phyloP scores from a whole-genome alignment of 2,329 filamentous ascomycete species.

The Davidsoniella neocaledoniae region DNA sequence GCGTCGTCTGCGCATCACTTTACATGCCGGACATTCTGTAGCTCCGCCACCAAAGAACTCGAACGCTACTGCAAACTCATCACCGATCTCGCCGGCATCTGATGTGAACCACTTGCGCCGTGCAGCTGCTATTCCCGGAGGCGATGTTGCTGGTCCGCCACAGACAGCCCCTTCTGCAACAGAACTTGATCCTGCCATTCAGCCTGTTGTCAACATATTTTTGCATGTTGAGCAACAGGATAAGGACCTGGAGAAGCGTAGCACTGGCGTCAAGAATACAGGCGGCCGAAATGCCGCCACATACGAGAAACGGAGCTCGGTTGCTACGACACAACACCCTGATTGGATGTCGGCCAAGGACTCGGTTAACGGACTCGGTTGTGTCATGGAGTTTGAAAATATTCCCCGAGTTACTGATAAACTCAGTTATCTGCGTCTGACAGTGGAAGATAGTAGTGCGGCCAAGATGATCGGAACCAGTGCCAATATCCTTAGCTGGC shows the following conservation, averaged over 20 bases:
- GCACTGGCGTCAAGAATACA: slow-evolving; percentile 17
- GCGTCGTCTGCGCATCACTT: slow-evolving; percentile 46
- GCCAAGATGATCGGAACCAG: not conserved
- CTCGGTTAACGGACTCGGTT: slow-evolving; percentile 23
- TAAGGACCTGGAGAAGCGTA: slow-evolving; percentile 16
- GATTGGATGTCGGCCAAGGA: slow-evolving; percentile 29
- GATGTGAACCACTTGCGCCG: slow-evolving; percentile 13
- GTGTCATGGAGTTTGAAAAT: slow-evolving; percentile 40
- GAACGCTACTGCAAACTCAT: slow-evolving; percentile 15
- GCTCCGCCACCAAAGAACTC: slow-evolving; percentile 16
- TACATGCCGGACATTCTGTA: slow-evolving; percentile 63
- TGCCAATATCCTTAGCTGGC: slow-evolving; percentile 28
- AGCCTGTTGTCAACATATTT: slow-evolving; percentile 62
- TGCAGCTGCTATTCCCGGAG: slow-evolving; percentile 2
- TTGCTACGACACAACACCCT: slow-evolving; percentile 41
- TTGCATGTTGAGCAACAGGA: slow-evolving; percentile 56
- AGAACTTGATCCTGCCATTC: slow-evolving; percentile 1
- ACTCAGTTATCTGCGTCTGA: slow-evolving; percentile 43
- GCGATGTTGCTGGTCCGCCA: not conserved
- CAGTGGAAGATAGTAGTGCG: not conserved
- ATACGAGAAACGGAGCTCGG: slow-evolving; percentile 43
- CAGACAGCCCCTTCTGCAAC: not conserved
- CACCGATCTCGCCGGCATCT: slow-evolving; percentile 14
- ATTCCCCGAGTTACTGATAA: slow-evolving; percentile 46
- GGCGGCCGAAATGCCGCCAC: slow-evolving; percentile 31